Percentiles rank a stretch among this genome's conserved stretches.
Evolutionary conservation across 2,329 filamentous ascomycete genomes (phyloP).

Genomic region (Paraphaeosphaeria minitans): DNA sequence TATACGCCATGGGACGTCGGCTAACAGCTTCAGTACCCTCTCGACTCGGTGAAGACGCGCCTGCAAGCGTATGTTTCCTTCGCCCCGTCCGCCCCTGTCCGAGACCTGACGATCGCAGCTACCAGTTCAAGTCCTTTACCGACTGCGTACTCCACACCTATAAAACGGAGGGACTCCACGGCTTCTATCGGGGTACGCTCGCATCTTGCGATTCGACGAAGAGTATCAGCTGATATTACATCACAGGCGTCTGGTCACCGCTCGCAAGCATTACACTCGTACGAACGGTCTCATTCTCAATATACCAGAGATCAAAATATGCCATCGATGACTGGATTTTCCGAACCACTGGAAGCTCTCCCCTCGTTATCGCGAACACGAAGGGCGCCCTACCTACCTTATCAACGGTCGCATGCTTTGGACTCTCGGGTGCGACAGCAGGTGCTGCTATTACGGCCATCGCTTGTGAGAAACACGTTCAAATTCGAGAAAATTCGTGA

Average conservation of each 20-base stretch:
- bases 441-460: conserved; percentile 80
- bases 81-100: conserved; percentile 4
- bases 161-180: conserved; percentile 56
- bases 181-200: conserved; percentile 59
- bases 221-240: conserved; percentile 16
- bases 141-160: conserved; percentile 80
- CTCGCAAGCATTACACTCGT: conserved; percentile 78
- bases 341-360: conserved; percentile 68
- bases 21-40: conserved; percentile 65
- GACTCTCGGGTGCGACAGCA: conserved; percentile 76
- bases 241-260: conserved; percentile 74
- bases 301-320: conserved; percentile 80
- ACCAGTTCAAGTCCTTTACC: conserved; percentile 74
- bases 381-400: conserved; percentile 73
- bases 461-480: conserved; percentile 60
- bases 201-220: conserved; percentile 12
- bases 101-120: conserved; percentile 47
- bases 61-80: conserved; percentile 68
- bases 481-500: background rate
- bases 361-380: conserved; percentile 73
- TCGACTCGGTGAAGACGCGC: conserved; percentile 88
- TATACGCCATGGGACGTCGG: background rate
- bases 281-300: conserved; percentile 77
- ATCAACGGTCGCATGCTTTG: conserved; percentile 77
- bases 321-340: conserved; percentile 73